These are phyloP conservation scores for Pittosporum tobira DNA, from an alignment of 129 eudicot species.

Conservation along the genomic window DNA sequence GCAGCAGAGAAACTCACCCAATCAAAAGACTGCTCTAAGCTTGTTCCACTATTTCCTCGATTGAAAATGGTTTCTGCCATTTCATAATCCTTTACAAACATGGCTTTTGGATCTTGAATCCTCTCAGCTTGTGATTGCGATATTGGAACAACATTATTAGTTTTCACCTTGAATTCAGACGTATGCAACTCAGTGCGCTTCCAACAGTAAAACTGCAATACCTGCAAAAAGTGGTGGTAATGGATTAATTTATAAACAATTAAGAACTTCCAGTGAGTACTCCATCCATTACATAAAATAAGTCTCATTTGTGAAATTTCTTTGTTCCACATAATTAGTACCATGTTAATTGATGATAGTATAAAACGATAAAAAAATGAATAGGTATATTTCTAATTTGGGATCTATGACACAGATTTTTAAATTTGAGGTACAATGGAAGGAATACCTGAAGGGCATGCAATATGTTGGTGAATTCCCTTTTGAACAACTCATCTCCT, in stretches of 20 bases:
- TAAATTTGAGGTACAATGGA: not conserved
- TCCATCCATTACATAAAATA: too few relatives aligned
- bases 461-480: slow-evolving; percentile 55
- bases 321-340: too few relatives aligned
- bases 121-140: slow-evolving; percentile 31
- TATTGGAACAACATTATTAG: slow-evolving; percentile 17
- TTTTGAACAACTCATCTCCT: slow-evolving; percentile 37
- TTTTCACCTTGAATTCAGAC: slow-evolving; percentile 16
- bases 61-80: slow-evolving; percentile 27
- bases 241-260: not conserved
- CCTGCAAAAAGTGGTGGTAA: slow-evolving; percentile 30
- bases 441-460: slow-evolving; percentile 83
- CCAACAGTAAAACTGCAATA: slow-evolving; percentile 69
- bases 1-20: slow-evolving; percentile 42
- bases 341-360: too few relatives aligned
- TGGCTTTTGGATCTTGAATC: slow-evolving; percentile 22
- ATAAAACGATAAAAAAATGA: too few relatives aligned
- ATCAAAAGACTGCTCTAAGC: slow-evolving; percentile 23
- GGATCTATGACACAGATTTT: not conserved
- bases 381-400: not conserved
- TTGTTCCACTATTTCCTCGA: not conserved
- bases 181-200: slow-evolving; percentile 26
- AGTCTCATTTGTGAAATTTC: too few relatives aligned
- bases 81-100: slow-evolving; percentile 42
- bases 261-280: too few relatives aligned